Percentiles rank a stretch among this genome's conserved stretches.
phyloP scores from a whole-genome alignment of 306 rosid species.

The Lithocarpus polystachyus region DNA sequence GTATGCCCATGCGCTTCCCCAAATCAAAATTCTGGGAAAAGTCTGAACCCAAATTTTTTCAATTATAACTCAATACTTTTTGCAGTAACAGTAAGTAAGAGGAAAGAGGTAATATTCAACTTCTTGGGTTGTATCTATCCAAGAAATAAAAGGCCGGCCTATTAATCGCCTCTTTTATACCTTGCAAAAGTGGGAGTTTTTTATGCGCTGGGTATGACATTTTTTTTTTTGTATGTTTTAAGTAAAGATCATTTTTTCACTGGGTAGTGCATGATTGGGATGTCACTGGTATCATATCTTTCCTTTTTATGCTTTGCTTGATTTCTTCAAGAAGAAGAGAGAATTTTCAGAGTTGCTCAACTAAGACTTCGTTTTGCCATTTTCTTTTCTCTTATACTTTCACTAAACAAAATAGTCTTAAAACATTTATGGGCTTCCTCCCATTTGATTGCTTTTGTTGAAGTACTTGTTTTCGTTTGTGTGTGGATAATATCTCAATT shows the following conservation, averaged over 20 bases:
- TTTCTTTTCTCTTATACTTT: background rate
- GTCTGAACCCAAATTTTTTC: background rate
- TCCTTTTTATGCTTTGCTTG: background rate
- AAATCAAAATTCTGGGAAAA: background rate
- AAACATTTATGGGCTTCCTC: background rate
- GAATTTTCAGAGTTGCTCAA: background rate
- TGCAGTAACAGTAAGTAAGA: background rate
- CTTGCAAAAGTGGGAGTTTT: too few relatives aligned
- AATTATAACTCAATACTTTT: background rate
- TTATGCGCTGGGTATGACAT: background rate
- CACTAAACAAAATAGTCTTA: background rate
- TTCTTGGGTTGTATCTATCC: background rate
- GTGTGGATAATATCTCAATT: background rate
- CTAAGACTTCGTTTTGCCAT: background rate
- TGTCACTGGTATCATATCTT: too few relatives aligned
- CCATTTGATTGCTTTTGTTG: background rate
- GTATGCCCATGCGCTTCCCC: background rate
- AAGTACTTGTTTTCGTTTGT: background rate
- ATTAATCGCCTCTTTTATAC: too few relatives aligned
- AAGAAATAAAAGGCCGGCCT: background rate
- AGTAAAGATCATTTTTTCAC: background rate
- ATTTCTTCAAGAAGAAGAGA: background rate
- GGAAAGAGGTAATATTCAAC: background rate
- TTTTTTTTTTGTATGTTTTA: background rate
- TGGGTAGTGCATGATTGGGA: too few relatives aligned